Conservation (phyloP, 2,329 filamentous ascomycete genomes). For the Cordyceps javanica region DNA sequence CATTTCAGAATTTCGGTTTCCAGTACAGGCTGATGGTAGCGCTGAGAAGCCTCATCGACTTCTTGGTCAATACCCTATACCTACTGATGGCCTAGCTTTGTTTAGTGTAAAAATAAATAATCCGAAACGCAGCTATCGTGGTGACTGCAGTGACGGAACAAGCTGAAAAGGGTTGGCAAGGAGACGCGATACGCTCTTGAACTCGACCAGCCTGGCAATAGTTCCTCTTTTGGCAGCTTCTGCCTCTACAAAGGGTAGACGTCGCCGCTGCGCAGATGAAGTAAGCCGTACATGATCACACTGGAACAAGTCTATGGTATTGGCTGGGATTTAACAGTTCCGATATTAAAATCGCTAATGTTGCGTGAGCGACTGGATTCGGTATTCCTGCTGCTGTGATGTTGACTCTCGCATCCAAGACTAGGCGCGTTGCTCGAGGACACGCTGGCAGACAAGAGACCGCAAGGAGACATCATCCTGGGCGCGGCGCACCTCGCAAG, state of each 20-base stretch:
- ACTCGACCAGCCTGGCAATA: slow-evolving; percentile 23
- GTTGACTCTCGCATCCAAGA: slow-evolving; percentile 18
- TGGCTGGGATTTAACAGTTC: slow-evolving; percentile 23
- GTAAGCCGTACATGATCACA: slow-evolving; percentile 23
- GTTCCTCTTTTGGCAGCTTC: slow-evolving; percentile 21
- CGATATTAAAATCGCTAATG: slow-evolving; percentile 22
- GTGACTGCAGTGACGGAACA: slow-evolving; percentile 22
- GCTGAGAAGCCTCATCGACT: too few relatives aligned
- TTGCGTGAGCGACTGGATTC: slow-evolving; percentile 24
- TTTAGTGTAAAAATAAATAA: slow-evolving; percentile 20
- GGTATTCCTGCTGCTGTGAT: slow-evolving; percentile 24
- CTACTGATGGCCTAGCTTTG: slow-evolving; percentile 14
- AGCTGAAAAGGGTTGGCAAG: slow-evolving; percentile 26
- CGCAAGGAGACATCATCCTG: slow-evolving; percentile 21
- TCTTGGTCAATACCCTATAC: neutral
- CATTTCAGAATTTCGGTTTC: too few relatives aligned
- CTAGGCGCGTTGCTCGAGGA: slow-evolving; percentile 16
- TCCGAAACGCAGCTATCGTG: slow-evolving; percentile 18
- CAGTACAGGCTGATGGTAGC: too few relatives aligned
- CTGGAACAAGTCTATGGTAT: too few relatives aligned
- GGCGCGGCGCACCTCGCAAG: slow-evolving; percentile 22
- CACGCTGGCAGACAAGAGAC: slow-evolving; percentile 23
- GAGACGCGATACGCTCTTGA: slow-evolving; percentile 25
- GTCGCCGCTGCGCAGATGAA: slow-evolving; percentile 18
- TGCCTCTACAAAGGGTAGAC: slow-evolving; percentile 22